Evolutionary conservation across 169 alveolate species (phyloP), one percentile per base, ranked within the genome.

Genomic region (Miamiensis avidus): DNA sequence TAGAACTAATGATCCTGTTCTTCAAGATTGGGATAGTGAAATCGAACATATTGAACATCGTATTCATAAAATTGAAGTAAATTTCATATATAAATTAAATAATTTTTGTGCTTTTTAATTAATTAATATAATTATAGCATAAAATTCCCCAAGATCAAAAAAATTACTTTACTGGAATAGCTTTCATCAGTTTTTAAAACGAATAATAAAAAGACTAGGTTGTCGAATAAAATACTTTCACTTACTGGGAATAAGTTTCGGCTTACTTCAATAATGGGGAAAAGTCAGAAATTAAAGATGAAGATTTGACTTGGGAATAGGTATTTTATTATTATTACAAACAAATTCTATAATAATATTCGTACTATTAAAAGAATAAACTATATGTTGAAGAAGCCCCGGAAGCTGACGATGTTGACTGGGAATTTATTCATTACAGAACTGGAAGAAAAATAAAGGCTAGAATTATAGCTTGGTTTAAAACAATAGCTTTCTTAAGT

Each of bases 401-500:
- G 73, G 90, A 86, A 29, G 87, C 90, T 34, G 79, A 86, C 81
- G 90, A 86, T 81, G 81, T 86, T 1, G 87, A 86, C 81, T 86
- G 90, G 90, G 90, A 86, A 75, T 86, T 86, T 65, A 86, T 86
- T 74, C 90, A 86, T 81, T 1, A 81, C 6, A 33, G 64, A 49
- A 81, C 86, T n/a, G 79, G 84, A 20, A 65, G 74, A 26, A 81
- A 86, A 65, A 65, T 86, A 0, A 73, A 78, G 25, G 76, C 82
- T 49, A 75, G 90, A 33, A 34, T 86, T 25, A 31, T 74, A n/a
- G 85, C 86, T 28, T 86, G 83, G 79, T 34, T 74, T 1, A 49
- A 79, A 20, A 65, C 78, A 15, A 49, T 86, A 25, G 31, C 49
- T 65, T 86, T 86, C 65, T 75, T 86, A 31, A 32, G 81, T 26